Evolutionary conservation across 495 filamentous ascomycete species (phyloP), one percentile per base, ranked within the genome.

Genomic region (Cairneyella variabilis): DNA sequence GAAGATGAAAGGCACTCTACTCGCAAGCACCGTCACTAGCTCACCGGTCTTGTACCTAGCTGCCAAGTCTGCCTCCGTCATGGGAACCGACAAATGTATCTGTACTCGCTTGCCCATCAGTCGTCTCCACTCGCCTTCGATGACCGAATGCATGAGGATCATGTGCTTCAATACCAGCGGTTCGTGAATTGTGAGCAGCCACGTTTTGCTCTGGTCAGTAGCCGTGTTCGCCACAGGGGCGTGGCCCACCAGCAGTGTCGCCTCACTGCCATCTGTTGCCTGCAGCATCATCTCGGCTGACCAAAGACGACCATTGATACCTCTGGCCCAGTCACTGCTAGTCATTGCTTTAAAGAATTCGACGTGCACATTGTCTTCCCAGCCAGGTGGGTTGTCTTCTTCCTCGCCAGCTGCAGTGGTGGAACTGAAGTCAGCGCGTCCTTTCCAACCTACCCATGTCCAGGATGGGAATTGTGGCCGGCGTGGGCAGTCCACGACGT

Each of bases 251-350:
- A 44, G 21, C 16, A 44, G 12, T 9, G 41, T 44, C 21, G 22
- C 12, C 8, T 44, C 12, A 7, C 41, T 44, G 12, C 41, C 41
- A 26, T 44, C 41, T 6, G 17, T 25, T 25, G 41, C 12, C 4
- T 20, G 21, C 8, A 44, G 41, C 7, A 44, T 25, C 41, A 44
- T 44, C 12, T 44, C 41, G 21, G 41, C 41, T 26, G 41, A 44
- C 41, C 41, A 44, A 44, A 44, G 12, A 16, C 41, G 41, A 41
- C 38, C 9, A 26, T 44, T 44, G 41, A 44, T 25, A 26, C 41
- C 21, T 6, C 5, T 9, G 8, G 16, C 41, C 41, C 41, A 44
- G 12, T 44, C 16, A 9, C 22, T 44, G 21, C 41, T 44, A 8
- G 21, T 22, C 41, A 44, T 44, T 25, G 41, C 41, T 44, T 20